Evolutionary conservation across 2,329 filamentous ascomycete species (phyloP).

Genomic region (Byssochlamys sp.): DNA sequence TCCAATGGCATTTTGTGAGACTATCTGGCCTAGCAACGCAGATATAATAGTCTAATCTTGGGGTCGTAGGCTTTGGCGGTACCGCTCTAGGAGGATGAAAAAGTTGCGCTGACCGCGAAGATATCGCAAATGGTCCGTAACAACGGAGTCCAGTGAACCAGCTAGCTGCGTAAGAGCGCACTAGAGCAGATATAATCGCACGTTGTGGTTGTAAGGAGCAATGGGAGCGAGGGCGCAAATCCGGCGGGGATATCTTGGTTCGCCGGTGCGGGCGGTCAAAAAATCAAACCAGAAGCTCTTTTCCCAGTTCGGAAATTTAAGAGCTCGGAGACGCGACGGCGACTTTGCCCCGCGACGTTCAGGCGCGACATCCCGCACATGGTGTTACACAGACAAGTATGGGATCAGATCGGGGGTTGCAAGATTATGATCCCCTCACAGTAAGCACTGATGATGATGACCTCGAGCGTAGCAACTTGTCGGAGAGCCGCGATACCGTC

Average conservation of each 20-base stretch:
- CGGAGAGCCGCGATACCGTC: slow-evolving; percentile 14
- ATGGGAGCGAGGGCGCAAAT: background rate
- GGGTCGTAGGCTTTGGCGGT: background rate
- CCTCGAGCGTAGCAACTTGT: slow-evolving; percentile 31
- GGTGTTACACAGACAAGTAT: slow-evolving; percentile 7
- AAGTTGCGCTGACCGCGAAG: background rate
- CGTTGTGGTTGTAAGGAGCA: background rate
- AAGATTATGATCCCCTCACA: slow-evolving; percentile 16
- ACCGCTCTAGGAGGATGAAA: background rate
- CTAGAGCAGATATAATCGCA: background rate
- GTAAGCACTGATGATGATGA: slow-evolving; percentile 30
- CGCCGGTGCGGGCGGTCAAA: slow-evolving; percentile 3
- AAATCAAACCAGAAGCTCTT: slow-evolving; percentile 13
- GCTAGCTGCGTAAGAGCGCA: background rate
- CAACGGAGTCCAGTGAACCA: background rate
- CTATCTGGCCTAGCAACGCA: background rate
- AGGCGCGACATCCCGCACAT: background rate
- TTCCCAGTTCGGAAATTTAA: slow-evolving; percentile 12
- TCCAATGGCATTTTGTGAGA: slow-evolving; percentile 70
- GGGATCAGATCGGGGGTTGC: slow-evolving; percentile 16
- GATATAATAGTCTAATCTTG: background rate
- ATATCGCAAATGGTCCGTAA: background rate
- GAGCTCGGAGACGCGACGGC: background rate
- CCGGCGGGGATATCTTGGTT: background rate
- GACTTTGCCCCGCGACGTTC: background rate